Percentiles rank a stretch among this genome's conserved stretches.
Evolutionary conservation across 1,284 basidiomycete species (phyloP).

Genomic region (Malassezia equina): DNA sequence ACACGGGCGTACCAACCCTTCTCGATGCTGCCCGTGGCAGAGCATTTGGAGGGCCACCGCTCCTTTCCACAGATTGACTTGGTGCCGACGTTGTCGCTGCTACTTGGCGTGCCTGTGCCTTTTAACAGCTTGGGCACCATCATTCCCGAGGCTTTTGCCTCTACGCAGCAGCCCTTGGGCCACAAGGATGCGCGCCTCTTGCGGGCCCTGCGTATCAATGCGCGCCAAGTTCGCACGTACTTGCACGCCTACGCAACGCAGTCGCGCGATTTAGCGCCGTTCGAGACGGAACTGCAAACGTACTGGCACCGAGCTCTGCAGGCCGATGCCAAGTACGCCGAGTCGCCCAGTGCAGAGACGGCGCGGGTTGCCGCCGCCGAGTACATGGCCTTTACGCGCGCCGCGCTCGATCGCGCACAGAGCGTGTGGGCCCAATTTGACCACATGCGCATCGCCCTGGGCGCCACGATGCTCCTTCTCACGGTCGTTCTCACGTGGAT

Average conservation of each 20-base stretch:
- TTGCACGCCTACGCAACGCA: constrained; percentile 61
- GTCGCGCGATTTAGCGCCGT: constrained; percentile 57
- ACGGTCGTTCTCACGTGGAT: neutral
- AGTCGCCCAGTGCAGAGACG: constrained; percentile 18
- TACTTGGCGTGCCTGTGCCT: constrained; percentile 84
- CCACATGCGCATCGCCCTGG: constrained; percentile 63
- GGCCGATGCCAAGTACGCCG: constrained; percentile 24
- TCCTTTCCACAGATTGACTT: constrained; percentile 86
- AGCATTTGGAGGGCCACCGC: constrained; percentile 52
- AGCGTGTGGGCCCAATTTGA: constrained; percentile 92
- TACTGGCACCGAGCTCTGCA: constrained; percentile 24
- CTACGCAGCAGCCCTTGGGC: neutral
- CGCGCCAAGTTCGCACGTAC: constrained; percentile 67
- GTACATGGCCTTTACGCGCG: constrained; percentile 55
- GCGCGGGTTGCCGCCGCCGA: constrained; percentile 21
- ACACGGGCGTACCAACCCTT: constrained; percentile 22
- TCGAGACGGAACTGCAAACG: constrained; percentile 35
- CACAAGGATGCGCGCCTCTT: constrained; percentile 49
- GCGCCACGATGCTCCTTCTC: constrained; percentile 50
- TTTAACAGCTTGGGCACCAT: constrained; percentile 86
- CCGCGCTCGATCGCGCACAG: constrained; percentile 64
- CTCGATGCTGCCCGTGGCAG: constrained; percentile 31
- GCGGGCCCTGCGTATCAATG: constrained; percentile 63
- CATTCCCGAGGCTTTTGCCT: constrained; percentile 74
- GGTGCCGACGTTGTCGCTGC: constrained; percentile 76